phyloP scores from a whole-genome alignment of 176 grass and related monocot genomes.

The Miscanthus lutarioriparius region DNA sequence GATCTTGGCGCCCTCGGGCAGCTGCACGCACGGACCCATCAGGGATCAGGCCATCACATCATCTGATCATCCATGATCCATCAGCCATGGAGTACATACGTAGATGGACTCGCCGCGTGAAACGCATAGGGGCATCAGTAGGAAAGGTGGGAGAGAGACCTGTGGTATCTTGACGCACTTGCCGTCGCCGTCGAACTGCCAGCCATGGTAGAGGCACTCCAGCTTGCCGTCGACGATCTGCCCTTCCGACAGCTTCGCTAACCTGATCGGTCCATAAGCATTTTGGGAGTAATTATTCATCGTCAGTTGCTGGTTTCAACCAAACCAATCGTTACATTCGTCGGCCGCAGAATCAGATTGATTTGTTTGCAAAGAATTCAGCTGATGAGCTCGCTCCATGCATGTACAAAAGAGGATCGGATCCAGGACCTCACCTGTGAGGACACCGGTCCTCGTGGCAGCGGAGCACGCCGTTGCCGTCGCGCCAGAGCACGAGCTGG shows the following conservation, averaged over 20 bases:
- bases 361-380: too few relatives aligned
- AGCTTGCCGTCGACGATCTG: slow-evolving; percentile 81
- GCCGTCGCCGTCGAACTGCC: slow-evolving; percentile 94
- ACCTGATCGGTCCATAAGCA: slow-evolving; percentile 27
- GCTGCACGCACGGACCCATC: slow-evolving; percentile 38
- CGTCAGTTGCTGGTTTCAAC: too few relatives aligned
- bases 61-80: neutral
- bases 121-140: too few relatives aligned
- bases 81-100: neutral
- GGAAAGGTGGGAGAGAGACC: slow-evolving; percentile 26
- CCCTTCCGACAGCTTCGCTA: slow-evolving; percentile 89
- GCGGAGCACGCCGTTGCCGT: slow-evolving; percentile 60
- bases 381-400: too few relatives aligned
- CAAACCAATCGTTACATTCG: too few relatives aligned
- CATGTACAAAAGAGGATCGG: neutral
- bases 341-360: too few relatives aligned
- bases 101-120: too few relatives aligned
- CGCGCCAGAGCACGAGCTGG: slow-evolving; percentile 84
- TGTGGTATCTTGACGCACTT: slow-evolving; percentile 89
- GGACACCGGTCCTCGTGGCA: slow-evolving; percentile 93
- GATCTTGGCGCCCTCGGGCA: slow-evolving; percentile 81
- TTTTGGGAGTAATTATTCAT: neutral
- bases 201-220: slow-evolving; percentile 96
- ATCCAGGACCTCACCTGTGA: slow-evolving; percentile 50
- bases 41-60: neutral